These are phyloP conservation scores for Pelargonium australe DNA, from an alignment of 441 rosid genomes.

Conservation along the genomic window DNA sequence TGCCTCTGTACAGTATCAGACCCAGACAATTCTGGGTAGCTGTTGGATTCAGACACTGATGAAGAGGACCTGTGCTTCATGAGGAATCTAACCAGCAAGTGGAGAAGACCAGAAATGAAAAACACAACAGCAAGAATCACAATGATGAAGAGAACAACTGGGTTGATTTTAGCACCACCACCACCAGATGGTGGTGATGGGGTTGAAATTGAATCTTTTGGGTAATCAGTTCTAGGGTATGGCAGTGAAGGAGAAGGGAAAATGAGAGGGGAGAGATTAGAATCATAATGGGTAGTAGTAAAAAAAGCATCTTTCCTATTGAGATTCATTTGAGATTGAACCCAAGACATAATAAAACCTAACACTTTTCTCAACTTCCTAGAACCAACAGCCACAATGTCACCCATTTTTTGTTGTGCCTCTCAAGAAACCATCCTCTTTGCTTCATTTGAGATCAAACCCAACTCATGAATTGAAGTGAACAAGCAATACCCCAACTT, in stretches of 20 bases:
- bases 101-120: constrained; percentile 55
- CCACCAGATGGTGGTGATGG: too few relatives aligned
- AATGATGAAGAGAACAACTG: constrained; percentile 43
- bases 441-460: constrained; percentile 26
- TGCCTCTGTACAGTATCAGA: constrained; percentile 54
- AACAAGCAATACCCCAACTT: constrained; percentile 27
- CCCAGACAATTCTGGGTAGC: constrained; percentile 40
- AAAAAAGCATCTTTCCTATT: background rate
- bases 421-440: constrained; percentile 13
- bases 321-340: background rate
- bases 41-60: constrained; percentile 37
- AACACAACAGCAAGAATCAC: constrained; percentile 48
- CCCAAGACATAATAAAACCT: too few relatives aligned
- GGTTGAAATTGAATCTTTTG: too few relatives aligned
- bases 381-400: background rate
- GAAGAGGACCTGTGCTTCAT: constrained; percentile 48
- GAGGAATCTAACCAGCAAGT: constrained; percentile 42
- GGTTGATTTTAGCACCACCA: constrained; percentile 29
- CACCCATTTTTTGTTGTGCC: background rate
- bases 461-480: constrained; percentile 23
- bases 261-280: constrained; percentile 25
- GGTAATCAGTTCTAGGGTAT: too few relatives aligned
- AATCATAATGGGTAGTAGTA: constrained; percentile 12
- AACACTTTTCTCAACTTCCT: background rate
- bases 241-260: too few relatives aligned